Evolutionary conservation across 371 early-diverging fungal genomes (phyloP).

Genomic region (Scutellospora calospora): DNA sequence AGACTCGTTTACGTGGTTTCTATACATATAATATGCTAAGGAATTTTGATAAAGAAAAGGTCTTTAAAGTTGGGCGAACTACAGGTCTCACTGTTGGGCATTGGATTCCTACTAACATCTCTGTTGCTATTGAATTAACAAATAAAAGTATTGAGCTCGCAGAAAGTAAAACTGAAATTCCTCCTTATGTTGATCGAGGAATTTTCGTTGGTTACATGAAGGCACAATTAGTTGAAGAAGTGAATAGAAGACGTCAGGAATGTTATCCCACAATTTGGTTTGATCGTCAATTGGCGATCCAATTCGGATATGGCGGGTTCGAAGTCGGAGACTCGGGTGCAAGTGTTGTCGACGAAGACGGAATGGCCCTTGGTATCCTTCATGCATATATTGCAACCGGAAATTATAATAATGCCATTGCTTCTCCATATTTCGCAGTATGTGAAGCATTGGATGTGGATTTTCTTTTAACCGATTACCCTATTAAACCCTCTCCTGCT

Average conservation of each 20-base stretch:
- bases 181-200: background rate
- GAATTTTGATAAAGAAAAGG: background rate
- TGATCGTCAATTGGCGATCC: slow-evolving; percentile 2
- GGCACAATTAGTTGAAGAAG: background rate
- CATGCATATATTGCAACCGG: background rate
- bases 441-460: slow-evolving; percentile 33
- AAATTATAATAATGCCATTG: background rate
- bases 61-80: slow-evolving; percentile 12
- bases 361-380: slow-evolving; percentile 29
- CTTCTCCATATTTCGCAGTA: slow-evolving; percentile 29
- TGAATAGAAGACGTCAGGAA: slow-evolving; percentile 9
- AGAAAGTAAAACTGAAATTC: too few species aligned
- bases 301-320: background rate
- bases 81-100: slow-evolving; percentile 24
- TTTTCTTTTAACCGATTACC: too few species aligned
- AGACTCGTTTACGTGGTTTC: background rate
- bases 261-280: slow-evolving; percentile 23
- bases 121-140: slow-evolving; percentile 12
- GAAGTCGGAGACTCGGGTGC: slow-evolving; percentile 5
- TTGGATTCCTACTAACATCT: background rate
- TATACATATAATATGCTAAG: background rate
- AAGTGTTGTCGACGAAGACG: slow-evolving; percentile 20
- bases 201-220: slow-evolving; percentile 16
- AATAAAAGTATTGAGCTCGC: background rate
- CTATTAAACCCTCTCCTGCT: too few species aligned